Percentiles rank a stretch among this genome's conserved stretches.
Conservation (phyloP, 108 stramenopile species). For the Cyclotella sp. region DNA sequence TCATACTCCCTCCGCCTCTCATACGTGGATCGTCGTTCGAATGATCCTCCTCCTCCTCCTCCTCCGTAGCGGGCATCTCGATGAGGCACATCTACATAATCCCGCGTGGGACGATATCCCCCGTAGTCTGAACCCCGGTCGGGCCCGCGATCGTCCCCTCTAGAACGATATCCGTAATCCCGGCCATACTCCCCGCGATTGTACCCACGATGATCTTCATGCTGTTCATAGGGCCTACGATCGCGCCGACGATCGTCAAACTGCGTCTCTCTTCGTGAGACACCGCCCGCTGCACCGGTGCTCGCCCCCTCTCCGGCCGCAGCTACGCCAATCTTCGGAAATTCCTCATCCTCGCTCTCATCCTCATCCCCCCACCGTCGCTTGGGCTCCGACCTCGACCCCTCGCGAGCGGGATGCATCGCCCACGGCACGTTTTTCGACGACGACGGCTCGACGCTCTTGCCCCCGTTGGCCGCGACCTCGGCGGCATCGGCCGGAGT, state of each 20-base stretch:
- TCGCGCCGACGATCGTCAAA: background rate
- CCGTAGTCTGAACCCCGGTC: background rate
- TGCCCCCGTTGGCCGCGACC: background rate
- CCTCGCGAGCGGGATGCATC: background rate
- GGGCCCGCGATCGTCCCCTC: background rate
- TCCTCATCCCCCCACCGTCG: slow-evolving; percentile 36
- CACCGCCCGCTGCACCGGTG: no score
- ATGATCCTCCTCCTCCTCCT: background rate
- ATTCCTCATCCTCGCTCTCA: slow-evolving; percentile 23
- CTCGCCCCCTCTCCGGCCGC: background rate
- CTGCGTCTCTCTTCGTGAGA: no score
- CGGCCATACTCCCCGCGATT: background rate
- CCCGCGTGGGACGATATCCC: slow-evolving; percentile 4
- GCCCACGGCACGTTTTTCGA: slow-evolving; percentile 26
- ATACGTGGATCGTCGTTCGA: background rate
- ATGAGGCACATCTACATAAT: background rate
- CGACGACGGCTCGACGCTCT: background rate
- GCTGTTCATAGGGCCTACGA: background rate
- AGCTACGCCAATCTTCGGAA: slow-evolving; percentile 3
- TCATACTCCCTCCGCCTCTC: slow-evolving; percentile 1
- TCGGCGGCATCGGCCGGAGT: background rate
- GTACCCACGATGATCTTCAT: background rate
- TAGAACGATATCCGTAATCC: background rate
- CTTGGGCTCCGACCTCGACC: background rate
- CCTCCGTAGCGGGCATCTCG: background rate